Evolutionary conservation across 2,329 filamentous ascomycete species (phyloP), one percentile per base, ranked within the genome.

Genomic region (Neocatenulostroma microsporum): DNA sequence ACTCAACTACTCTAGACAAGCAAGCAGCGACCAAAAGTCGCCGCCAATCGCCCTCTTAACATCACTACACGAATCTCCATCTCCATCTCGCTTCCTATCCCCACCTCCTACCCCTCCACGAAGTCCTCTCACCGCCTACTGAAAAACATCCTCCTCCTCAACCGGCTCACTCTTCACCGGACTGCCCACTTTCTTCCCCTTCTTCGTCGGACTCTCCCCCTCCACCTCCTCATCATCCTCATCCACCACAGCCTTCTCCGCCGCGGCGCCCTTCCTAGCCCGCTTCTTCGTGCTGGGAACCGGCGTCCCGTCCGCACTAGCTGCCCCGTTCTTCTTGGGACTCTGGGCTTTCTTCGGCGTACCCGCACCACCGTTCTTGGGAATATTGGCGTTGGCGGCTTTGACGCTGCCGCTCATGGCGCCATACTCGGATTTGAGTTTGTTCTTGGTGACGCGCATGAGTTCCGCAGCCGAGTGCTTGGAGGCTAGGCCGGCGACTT

Each of bases 401-500:
- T 29, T 26, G 17, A 17, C 24, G 11, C 20, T 25, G 11, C 24
- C 26, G 19, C 25, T 36, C 33, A 28, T 17, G 8, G 37, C 43
- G 25, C 49, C 52, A 18, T 49, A 54, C 39, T 54, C 53, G 19
- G 40, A 41, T 21, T 49, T 51, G 21, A 57, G 43, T 20, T 32
- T 59, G 35, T 57, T 57, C 44, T 58, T 59, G 29, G 54, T 55
- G 7, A 55, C 48, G 39, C 56, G 55, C 46, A 59, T 46, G 37
- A 55, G 45, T 41, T 59, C 56, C 39, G 51, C 47, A 25, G 55
- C 56, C 20, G 48, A 54, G 32, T 37, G 30, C 29, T 48, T 37
- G 25, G 46, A 43, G 21, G 46, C 45, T 42, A 54, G 50, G 40
- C 45, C 44, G 27, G 53, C 49, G 41, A 58, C 39, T 17, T 36